These are phyloP conservation scores for Pseudocercospora crystallina DNA, from an alignment of 2,329 filamentous ascomycete genomes.

Conservation along the genomic window DNA sequence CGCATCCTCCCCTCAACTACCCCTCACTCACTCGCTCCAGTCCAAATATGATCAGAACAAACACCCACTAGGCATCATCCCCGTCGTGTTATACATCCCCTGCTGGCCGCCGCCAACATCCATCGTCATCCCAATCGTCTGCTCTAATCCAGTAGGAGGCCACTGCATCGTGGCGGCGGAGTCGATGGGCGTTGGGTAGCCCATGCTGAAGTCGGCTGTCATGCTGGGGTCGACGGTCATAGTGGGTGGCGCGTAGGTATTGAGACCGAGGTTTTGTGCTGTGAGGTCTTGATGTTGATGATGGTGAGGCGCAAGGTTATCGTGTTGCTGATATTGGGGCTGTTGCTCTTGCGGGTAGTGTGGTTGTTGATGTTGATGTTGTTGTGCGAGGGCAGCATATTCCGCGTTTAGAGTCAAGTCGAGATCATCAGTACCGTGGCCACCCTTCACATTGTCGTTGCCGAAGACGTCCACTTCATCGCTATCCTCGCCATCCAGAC, in stretches of 20 bases:
- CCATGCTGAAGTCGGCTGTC: slow-evolving; percentile 20
- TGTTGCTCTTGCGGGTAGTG: background rate
- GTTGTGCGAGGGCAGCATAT: slow-evolving; percentile 5
- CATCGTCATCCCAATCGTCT: background rate
- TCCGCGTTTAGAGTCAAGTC: slow-evolving; percentile 6
- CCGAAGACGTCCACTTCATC: background rate
- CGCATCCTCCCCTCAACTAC: too few relatives aligned
- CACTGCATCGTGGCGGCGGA: slow-evolving; percentile 7
- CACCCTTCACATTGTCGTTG: too few relatives aligned
- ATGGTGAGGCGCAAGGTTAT: too few relatives aligned
- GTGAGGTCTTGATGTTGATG: slow-evolving; percentile 13
- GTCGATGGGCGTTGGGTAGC: slow-evolving; percentile 25
- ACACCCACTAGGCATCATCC: too few relatives aligned
- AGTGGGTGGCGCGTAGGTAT: background rate
- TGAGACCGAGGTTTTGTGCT: slow-evolving; percentile 1
- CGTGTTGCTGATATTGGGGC: too few relatives aligned
- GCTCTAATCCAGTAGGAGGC: background rate
- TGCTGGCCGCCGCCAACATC: too few relatives aligned
- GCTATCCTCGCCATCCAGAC: slow-evolving; percentile 1
- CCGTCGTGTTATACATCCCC: too few relatives aligned
- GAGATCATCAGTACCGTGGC: background rate
- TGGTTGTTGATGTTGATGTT: slow-evolving; percentile 4
- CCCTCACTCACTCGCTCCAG: too few relatives aligned
- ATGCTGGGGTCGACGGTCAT: slow-evolving; percentile 9
- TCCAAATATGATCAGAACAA: too few relatives aligned